A percentile compares a stretch with the other conserved stretches of the same genome.
Conservation (phyloP, 495 filamentous ascomycete genomes). For the Beverwykella pulmonaria region DNA sequence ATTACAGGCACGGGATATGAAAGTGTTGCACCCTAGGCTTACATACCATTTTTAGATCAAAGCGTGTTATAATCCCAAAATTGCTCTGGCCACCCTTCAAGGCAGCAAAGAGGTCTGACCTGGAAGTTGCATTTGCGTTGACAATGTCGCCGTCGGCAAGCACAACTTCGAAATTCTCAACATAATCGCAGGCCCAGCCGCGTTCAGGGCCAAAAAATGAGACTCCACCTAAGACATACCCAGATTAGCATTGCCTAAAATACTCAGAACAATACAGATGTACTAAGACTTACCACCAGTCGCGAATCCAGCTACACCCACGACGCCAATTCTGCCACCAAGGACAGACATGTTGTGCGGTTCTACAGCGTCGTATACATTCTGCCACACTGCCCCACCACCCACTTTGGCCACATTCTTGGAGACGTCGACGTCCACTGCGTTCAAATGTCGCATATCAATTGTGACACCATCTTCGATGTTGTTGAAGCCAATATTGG, state of each 20-base stretch:
- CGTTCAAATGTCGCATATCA: conserved; percentile 43
- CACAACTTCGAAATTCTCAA: conserved; percentile 23
- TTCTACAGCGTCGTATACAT: conserved; percentile 14
- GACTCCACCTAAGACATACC: conserved; percentile 21
- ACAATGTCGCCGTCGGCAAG: conserved; percentile 14
- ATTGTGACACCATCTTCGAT: conserved; percentile 50
- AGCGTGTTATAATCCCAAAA: conserved; percentile 39
- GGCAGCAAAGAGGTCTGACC: conserved; percentile 14
- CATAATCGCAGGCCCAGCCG: conserved; percentile 14
- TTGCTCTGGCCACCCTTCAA: conserved; percentile 25
- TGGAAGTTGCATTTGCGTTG: conserved; percentile 12
- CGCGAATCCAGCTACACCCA: conserved; percentile 11
- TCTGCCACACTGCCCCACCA: conserved; percentile 3
- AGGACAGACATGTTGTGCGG: background rate
- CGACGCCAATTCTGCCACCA: background rate
- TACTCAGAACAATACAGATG: conserved; percentile 4
- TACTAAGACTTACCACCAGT: conserved; percentile 10
- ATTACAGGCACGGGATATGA: too few species aligned
- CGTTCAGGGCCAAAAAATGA: conserved; percentile 3
- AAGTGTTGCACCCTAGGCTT: too few species aligned
- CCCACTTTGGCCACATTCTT: background rate
- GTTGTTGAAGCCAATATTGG: conserved; percentile 49
- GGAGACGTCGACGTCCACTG: background rate
- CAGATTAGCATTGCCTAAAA: too few species aligned
- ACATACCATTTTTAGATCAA: conserved; percentile 32